Evolutionary conservation across 352 stramenopile genomes (phyloP).

Genomic region (Globisporangium nodosum): DNA sequence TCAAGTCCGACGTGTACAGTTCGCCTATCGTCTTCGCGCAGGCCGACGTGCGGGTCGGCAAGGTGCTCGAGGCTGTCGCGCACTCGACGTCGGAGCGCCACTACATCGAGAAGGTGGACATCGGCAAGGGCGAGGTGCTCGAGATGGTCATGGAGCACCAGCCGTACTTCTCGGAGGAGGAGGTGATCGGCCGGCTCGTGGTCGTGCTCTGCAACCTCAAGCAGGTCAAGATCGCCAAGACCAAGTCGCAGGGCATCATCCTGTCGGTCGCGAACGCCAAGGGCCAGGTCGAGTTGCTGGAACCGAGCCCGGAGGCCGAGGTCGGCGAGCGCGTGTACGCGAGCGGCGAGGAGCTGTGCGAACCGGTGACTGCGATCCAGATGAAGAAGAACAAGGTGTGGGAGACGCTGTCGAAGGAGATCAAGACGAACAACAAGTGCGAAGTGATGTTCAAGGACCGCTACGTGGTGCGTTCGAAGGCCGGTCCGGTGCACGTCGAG

Average conservation of each 20-base stretch:
- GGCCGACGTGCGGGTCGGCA: constrained; percentile 64
- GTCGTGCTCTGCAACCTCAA: constrained; percentile 76
- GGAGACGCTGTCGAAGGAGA: constrained; percentile 65
- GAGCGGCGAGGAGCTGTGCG: constrained; percentile 56
- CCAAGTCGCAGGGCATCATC: constrained; percentile 61
- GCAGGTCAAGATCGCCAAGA: constrained; percentile 62
- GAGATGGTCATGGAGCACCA: constrained; percentile 78
- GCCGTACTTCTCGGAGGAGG: constrained; percentile 70
- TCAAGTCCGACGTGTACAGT: constrained; percentile 74
- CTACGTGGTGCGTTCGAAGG: constrained; percentile 48
- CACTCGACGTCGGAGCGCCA: constrained; percentile 68
- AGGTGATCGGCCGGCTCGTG: constrained; percentile 62
- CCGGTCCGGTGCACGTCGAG: constrained; percentile 50
- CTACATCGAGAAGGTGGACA: constrained; percentile 73
- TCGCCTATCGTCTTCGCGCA: constrained; percentile 68
- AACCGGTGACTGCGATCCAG: constrained; percentile 71
- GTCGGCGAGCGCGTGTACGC: constrained; percentile 71
- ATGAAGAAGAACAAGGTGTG: constrained; percentile 87
- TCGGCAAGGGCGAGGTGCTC: constrained; percentile 66
- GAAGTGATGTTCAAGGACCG: constrained; percentile 68
- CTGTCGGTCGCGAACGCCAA: constrained; percentile 46
- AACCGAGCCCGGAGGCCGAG: constrained; percentile 53
- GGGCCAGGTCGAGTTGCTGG: constrained; percentile 56
- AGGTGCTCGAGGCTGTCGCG: constrained; percentile 57
- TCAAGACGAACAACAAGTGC: constrained; percentile 74